Evolutionary conservation across 78 protist species (phyloP), one percentile per base, ranked within the genome.

Genomic region (Polysphondylium violaceum): DNA sequence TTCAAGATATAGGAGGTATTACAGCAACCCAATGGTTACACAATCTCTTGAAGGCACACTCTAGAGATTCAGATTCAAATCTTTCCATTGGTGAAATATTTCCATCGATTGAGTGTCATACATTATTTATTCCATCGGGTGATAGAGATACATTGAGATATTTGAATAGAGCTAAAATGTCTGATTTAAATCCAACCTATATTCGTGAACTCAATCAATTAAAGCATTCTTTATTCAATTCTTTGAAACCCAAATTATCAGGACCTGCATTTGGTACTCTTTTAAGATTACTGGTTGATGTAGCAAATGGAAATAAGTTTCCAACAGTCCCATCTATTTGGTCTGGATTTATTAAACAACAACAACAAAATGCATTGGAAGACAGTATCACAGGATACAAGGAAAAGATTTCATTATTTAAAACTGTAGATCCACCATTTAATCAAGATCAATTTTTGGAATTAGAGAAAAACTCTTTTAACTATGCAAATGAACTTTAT

Each of bases 271-370:
- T 81, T 41, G 51, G 89, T 29, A 43, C 78, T 40, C 65, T 81
- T 8, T 25, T 81, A n/a, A 68, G 59, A 81, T 65, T 81, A 35
- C 17, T 81, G 1, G 76, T 81, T 8, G 58, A 81, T 1, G 77
- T 81, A 8, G 89, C 89, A 36, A 81, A 81, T 41, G 69, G 78
- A 19, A 53, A 81, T 68, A 68, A 38, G 4, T 81, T 81, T n/a
- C 89, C 89, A 68, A 38, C 51, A 11, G 89, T 81, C 6, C 89
- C 89, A 40, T 81, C 89, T 5, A 58, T 81, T 41, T 81, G 89
- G 89, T 21, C 43, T 51, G 89, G 89, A 27, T 81, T 81, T 55
- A 68, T 81, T 17, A 81, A 68, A 69, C 78, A 81, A 68, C 89
- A 81, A 81, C 89, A 81, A 68, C 56, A 35, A 25, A n/a, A 19